phyloP scores from a whole-genome alignment of 2,329 filamentous ascomycete species.

The Microdochium paspali region DNA sequence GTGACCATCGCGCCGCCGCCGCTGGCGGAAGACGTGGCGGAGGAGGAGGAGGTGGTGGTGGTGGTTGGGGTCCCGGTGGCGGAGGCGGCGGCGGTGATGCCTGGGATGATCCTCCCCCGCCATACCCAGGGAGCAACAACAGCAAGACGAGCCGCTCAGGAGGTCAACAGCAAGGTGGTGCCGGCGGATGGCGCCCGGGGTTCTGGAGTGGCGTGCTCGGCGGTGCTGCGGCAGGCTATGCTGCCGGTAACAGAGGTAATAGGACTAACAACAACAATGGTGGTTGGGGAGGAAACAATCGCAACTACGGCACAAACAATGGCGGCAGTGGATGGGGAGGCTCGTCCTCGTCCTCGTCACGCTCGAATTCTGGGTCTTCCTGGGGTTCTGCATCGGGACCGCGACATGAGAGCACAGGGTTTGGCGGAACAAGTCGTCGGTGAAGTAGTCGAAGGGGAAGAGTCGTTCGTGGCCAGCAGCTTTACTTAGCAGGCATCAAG shows the following conservation, averaged over 20 bases:
- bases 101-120: slow-evolving; percentile 41
- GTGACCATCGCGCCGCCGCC: background rate
- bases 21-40: slow-evolving; percentile 28
- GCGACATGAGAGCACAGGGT: slow-evolving; percentile 61
- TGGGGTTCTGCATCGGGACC: slow-evolving; percentile 31
- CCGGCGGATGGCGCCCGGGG: slow-evolving; percentile 54
- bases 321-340: slow-evolving; percentile 13
- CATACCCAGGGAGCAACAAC: slow-evolving; percentile 29
- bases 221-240: slow-evolving; percentile 61
- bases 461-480: slow-evolving; percentile 1
- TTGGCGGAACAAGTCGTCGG: slow-evolving; percentile 57
- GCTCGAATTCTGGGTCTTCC: slow-evolving; percentile 22
- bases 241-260: slow-evolving; percentile 42
- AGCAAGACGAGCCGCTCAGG: slow-evolving; percentile 22
- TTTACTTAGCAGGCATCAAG: too few relatives aligned
- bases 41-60: slow-evolving; percentile 30
- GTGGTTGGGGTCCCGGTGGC: slow-evolving; percentile 28
- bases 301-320: slow-evolving; percentile 22
- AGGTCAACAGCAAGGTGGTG: slow-evolving; percentile 19
- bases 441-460: slow-evolving; percentile 15
- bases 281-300: slow-evolving; percentile 15
- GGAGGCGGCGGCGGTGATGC: slow-evolving; percentile 17
- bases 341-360: slow-evolving; percentile 22
- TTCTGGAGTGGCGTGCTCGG: slow-evolving; percentile 64
- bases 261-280: slow-evolving; percentile 19